phyloP scores from a whole-genome alignment of 768 basidiomycete species.

The Guyanaporus albipodus region DNA sequence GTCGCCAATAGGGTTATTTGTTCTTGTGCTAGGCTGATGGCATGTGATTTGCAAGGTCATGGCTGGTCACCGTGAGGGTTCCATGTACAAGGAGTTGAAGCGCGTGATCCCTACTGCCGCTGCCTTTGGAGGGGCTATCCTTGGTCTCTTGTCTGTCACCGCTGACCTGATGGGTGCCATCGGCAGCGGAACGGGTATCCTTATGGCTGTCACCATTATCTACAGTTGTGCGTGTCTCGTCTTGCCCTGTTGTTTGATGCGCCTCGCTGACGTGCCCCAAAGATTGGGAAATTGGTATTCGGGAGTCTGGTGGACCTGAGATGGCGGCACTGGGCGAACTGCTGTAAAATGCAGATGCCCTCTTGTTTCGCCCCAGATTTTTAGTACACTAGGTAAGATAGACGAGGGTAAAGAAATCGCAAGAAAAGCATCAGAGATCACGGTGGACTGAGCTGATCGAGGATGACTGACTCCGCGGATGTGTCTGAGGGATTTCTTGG shows the following conservation, averaged over 20 bases:
- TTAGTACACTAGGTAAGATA: conserved; percentile 10
- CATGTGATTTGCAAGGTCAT: conserved; percentile 46
- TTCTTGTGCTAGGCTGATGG: conserved; percentile 2
- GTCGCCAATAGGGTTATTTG: neutral
- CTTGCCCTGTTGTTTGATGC: neutral
- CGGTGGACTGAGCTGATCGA: neutral
- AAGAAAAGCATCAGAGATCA: neutral
- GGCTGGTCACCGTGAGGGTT: conserved; percentile 91
- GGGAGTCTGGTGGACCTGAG: conserved; percentile 80
- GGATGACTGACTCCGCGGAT: neutral
- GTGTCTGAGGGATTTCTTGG: neutral
- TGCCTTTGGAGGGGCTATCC: conserved; percentile 95
- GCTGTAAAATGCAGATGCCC: conserved; percentile 45
- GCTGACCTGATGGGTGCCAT: conserved; percentile 97
- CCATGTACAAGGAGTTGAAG: conserved; percentile 99
- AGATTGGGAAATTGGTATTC: conserved; percentile 93
- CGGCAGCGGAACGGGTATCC: conserved; percentile 91
- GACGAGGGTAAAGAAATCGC: conserved; percentile 2
- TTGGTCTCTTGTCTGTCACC: conserved; percentile 84
- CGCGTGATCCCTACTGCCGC: conserved; percentile 97
- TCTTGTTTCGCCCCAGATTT: neutral
- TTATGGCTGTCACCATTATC: conserved; percentile 98
- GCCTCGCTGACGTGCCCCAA: neutral
- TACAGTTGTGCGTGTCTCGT: conserved; percentile 54
- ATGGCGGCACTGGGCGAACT: conserved; percentile 78